A percentile compares a stretch with the other conserved stretches of the same genome.
phyloP scores from a whole-genome alignment of 768 basidiomycete species.

The Galerina marginata region DNA sequence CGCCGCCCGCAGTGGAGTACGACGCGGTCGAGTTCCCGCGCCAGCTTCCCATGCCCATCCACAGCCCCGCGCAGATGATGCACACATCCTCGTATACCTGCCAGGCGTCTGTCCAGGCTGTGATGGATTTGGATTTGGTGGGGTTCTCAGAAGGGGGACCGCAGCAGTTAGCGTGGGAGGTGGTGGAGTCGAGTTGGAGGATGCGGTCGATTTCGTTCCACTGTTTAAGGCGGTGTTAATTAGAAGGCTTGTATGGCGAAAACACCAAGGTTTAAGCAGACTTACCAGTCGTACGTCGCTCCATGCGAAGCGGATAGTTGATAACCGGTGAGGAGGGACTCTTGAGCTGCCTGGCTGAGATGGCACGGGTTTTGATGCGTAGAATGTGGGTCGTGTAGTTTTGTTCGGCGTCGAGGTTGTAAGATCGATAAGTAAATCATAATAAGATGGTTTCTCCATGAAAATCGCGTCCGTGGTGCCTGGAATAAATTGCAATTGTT shows the following conservation, averaged over 20 bases:
- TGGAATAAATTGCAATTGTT: conserved; percentile 22
- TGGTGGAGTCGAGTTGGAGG: conserved; percentile 54
- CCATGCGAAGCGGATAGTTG: conserved; percentile 77
- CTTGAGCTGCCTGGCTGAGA: conserved; percentile 37
- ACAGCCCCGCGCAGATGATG: conserved; percentile 80
- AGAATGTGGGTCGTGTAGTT: conserved; percentile 69
- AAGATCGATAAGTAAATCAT: conserved; percentile 83
- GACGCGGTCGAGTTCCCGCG: conserved; percentile 52
- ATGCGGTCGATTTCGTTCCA: conserved; percentile 83
- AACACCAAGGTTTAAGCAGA: conserved; percentile 1
- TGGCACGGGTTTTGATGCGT: conserved; percentile 56
- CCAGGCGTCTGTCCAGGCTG: conserved; percentile 78
- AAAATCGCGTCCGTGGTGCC: conserved; percentile 86
- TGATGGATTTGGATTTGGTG: conserved; percentile 44
- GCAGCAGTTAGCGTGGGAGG: conserved; percentile 40
- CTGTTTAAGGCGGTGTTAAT: conserved; percentile 25
- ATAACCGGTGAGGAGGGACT: conserved; percentile 59
- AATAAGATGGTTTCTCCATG: conserved; percentile 78
- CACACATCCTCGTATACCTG: conserved; percentile 87
- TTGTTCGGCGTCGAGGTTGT: conserved; percentile 68
- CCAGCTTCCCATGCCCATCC: conserved; percentile 81
- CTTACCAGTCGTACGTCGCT: conserved; percentile 78
- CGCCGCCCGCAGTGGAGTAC: conserved; percentile 53
- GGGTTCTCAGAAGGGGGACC: conserved; percentile 34
- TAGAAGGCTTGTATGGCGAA: no score